A percentile compares a stretch with the other conserved stretches of the same genome.
These are phyloP conservation scores for Eremochloa ophiuroides DNA, from an alignment of 176 grass and related monocot species.

Conservation along the genomic window DNA sequence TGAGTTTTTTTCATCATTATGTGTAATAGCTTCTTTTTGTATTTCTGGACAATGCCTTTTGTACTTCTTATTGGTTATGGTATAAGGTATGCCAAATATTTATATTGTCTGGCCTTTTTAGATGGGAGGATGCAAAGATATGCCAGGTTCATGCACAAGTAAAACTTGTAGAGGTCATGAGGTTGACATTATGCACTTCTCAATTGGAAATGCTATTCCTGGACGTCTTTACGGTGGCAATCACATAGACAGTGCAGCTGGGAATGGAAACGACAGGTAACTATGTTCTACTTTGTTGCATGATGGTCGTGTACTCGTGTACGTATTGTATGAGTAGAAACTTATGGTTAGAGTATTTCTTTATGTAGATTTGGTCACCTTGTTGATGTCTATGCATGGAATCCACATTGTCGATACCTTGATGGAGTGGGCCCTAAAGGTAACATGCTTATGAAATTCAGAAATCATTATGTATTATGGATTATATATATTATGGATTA, in stretches of 20 bases:
- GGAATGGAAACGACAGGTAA: slow-evolving; percentile 93
- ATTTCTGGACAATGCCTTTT: not conserved
- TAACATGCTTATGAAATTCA: slow-evolving; percentile 29
- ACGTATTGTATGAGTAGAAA: not conserved
- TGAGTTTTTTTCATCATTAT: slow-evolving; percentile 1
- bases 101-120: slow-evolving; percentile 32
- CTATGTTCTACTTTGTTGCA: not conserved
- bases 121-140: slow-evolving; percentile 89
- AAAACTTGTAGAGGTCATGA: slow-evolving; percentile 84
- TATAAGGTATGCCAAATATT: not conserved
- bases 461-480: not conserved
- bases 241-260: slow-evolving; percentile 72
- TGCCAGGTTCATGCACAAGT: slow-evolving; percentile 63
- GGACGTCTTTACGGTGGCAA: slow-evolving; percentile 95
- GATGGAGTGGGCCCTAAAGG: slow-evolving; percentile 90
- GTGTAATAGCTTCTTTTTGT: not conserved
- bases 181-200: slow-evolving; percentile 98
- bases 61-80: not conserved
- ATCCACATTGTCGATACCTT: slow-evolving; percentile 80
- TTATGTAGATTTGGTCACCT: slow-evolving; percentile 78
- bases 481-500: too few species aligned
- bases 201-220: slow-evolving; percentile 93
- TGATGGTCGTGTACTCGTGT: not conserved
- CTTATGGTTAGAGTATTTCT: not conserved
- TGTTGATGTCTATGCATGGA: slow-evolving; percentile 96